A percentile compares a stretch with the other conserved stretches of the same genome.
Evolutionary conservation across 2,329 filamentous ascomycete genomes (phyloP).

Genomic region (Monilinia aucupariae): DNA sequence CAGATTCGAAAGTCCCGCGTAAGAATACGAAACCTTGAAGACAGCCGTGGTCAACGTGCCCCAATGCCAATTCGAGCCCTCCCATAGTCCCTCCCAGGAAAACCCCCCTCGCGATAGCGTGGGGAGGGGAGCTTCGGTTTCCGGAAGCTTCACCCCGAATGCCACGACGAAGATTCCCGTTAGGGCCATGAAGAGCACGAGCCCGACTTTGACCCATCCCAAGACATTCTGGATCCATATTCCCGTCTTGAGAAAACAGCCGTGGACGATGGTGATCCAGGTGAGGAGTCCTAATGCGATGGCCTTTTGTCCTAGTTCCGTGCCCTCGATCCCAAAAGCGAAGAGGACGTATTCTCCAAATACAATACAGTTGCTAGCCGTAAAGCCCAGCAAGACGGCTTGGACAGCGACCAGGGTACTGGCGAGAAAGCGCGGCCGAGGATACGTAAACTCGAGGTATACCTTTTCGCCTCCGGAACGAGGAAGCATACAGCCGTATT

Average conservation of each 20-base stretch:
- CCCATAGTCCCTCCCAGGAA: constrained; percentile 53
- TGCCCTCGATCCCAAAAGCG: constrained; percentile 39
- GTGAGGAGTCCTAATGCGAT: constrained; percentile 48
- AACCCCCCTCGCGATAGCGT: constrained; percentile 1
- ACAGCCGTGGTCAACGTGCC: constrained; percentile 53
- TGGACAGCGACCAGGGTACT: constrained; percentile 49
- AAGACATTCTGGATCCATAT: constrained; percentile 56
- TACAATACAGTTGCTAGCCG: constrained; percentile 47
- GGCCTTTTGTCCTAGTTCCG: constrained; percentile 43
- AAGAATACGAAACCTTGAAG: constrained; percentile 53
- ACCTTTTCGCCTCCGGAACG: constrained; percentile 48
- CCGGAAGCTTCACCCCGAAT: constrained; percentile 35
- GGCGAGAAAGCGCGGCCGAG: constrained; percentile 46
- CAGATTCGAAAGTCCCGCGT: constrained; percentile 48
- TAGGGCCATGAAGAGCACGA: constrained; percentile 56
- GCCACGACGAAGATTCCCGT: constrained; percentile 56
- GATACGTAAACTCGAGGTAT: constrained; percentile 50
- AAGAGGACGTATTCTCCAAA: constrained; percentile 48
- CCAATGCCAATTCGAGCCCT: constrained; percentile 63
- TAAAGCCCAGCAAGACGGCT: constrained; percentile 46
- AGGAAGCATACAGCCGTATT: constrained; percentile 44
- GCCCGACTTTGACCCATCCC: constrained; percentile 57
- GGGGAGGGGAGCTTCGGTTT: constrained; percentile 21
- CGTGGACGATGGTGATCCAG: constrained; percentile 53
- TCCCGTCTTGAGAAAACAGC: constrained; percentile 51